Evolutionary conservation across 2,329 filamentous ascomycete genomes (phyloP).

Genomic region (Colletotrichum paranaense): DNA sequence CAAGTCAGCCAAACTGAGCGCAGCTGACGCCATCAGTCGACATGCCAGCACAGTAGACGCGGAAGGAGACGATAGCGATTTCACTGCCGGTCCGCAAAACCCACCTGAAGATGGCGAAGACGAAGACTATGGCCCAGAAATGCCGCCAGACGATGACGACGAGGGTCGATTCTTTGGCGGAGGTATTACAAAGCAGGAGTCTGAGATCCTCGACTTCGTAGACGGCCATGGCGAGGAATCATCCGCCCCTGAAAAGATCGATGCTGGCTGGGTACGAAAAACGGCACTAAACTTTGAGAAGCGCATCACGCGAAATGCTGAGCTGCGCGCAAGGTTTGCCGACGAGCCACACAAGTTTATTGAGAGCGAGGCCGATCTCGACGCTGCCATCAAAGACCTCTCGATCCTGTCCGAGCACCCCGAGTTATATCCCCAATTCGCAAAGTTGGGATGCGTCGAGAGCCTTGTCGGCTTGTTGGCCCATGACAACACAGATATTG

Average conservation of each 20-base stretch:
- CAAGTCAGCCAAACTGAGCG: conserved; percentile 68
- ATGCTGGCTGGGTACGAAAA: conserved; percentile 84
- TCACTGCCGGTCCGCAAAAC: conserved; percentile 61
- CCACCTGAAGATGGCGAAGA: conserved; percentile 61
- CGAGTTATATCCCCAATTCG: conserved; percentile 84
- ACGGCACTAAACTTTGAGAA: conserved; percentile 88
- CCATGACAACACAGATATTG: conserved; percentile 97
- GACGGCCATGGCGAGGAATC: conserved; percentile 61
- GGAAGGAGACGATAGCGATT: conserved; percentile 55
- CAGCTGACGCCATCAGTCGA: conserved; percentile 55
- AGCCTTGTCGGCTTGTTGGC: conserved; percentile 85
- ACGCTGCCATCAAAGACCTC: conserved; percentile 86
- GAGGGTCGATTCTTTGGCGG: conserved; percentile 97
- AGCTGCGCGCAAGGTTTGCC: conserved; percentile 88
- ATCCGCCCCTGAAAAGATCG: conserved; percentile 77
- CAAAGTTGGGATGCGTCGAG: conserved; percentile 76
- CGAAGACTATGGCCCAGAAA: conserved; percentile 42
- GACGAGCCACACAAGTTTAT: conserved; percentile 85
- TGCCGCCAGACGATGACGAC: conserved; percentile 79
- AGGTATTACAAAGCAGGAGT: conserved; percentile 84
- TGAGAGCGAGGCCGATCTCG: conserved; percentile 86
- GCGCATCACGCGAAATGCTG: conserved; percentile 89
- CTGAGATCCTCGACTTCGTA: conserved; percentile 88
- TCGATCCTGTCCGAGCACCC: conserved; percentile 90
- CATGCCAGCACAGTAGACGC: conserved; percentile 59